Evolutionary conservation across 805 yeast genomes (phyloP).

Genomic region (Suhomyces emberorum): DNA sequence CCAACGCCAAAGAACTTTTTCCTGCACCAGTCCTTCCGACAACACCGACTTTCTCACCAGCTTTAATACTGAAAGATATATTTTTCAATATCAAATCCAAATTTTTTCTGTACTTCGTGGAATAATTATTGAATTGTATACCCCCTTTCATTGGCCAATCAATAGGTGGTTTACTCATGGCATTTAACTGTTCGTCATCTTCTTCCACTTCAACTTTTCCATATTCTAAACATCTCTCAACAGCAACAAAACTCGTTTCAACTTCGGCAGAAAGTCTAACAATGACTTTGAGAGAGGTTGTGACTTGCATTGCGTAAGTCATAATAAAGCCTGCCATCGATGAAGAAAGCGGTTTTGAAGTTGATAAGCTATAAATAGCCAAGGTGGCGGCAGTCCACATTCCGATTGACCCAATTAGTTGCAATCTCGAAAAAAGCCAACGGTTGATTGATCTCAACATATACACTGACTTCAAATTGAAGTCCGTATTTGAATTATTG

Average conservation of each 20-base stretch:
- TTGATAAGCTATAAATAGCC: slow-evolving; percentile 38
- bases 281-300: slow-evolving; percentile 50
- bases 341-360: slow-evolving; percentile 45
- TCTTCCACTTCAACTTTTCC: slow-evolving; percentile 44
- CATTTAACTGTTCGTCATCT: slow-evolving; percentile 60
- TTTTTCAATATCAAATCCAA: slow-evolving; percentile 18
- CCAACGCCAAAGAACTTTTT: slow-evolving; percentile 23
- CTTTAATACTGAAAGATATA: slow-evolving; percentile 12
- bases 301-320: slow-evolving; percentile 60
- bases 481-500: slow-evolving; percentile 20
- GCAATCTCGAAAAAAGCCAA: slow-evolving; percentile 26
- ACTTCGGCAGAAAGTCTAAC: slow-evolving; percentile 63
- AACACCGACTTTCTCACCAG: slow-evolving; percentile 25
- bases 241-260: slow-evolving; percentile 63
- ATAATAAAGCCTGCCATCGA: slow-evolving; percentile 64
- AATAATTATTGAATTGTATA: slow-evolving; percentile 47
- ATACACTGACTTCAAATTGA: slow-evolving; percentile 17
- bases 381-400: slow-evolving; percentile 32
- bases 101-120: slow-evolving; percentile 20
- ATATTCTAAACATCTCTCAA: slow-evolving; percentile 66
- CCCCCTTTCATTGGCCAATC: slow-evolving; percentile 78
- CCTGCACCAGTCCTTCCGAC: slow-evolving; percentile 30
- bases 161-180: slow-evolving; percentile 63
- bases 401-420: slow-evolving; percentile 20
- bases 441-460: slow-evolving; percentile 21